Base-by-base conservation (phyloP, 1,139 yeast genomes). In the Yamadazyma membranifaciens region DNA sequence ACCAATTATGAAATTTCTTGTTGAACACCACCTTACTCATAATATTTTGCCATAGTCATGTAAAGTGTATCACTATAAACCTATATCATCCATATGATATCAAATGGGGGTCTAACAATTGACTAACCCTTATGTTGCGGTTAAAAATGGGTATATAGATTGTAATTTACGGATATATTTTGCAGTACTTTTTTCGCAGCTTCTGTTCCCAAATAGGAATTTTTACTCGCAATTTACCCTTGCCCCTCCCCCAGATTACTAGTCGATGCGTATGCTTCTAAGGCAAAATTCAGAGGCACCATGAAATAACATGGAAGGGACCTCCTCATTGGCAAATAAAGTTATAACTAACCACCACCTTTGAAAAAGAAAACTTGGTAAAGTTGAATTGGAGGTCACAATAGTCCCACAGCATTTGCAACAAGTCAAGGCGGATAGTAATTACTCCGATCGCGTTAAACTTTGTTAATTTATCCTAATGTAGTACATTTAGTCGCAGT, bases 1-100 rank as follows among this genome's bases (percentile, higher is more conserved):
- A 37, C 29, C 20, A 41, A 49, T 11, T 50, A 50, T 34, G 54
- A 50, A 37, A 10, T 22, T 13, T 30, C 34, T 29, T 28, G 34
- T 29, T 37, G 33, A 15, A 13, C 33, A 16, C 31, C n/a, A n/a
- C n/a, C n/a, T n/a, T n/a, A 26, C 7, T 20, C 24, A 20, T 7
- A 20, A 20, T 20, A 20, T 7, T 20, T 20, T 20, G 7, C 24
- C 24, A 20, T 20, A 20, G 24, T 20, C 24, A 20, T 20, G 5
- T 20, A 20, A 5, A 20, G 24, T 20, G 24, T 20, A 20, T 20
- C 7, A n/a, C n/a, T 25, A 9, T 13, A 6, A 9, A 27, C 6
- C 30, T 27, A 6, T 11, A 13, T 27, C n/a, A 20, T 20, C 24
- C 7, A 7, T 20, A 20, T 20, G 24, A 7, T 20, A 20, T 20